Conservation (phyloP, 148 eudicot genomes). For the Fagopyrum homotropicum region DNA sequence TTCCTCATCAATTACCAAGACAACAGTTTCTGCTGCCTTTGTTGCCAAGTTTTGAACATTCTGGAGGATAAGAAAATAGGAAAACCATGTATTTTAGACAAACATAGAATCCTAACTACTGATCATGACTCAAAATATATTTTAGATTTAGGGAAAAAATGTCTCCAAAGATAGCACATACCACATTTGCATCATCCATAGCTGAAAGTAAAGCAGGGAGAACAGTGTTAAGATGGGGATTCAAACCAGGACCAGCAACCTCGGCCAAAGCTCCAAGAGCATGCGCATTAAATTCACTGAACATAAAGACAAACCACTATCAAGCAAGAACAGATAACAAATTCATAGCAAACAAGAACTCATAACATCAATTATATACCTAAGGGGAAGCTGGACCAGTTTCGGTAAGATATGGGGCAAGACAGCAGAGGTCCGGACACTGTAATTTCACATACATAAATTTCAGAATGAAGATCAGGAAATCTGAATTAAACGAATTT, state of each 20-base stretch:
- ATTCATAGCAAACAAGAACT: background rate
- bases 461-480: constrained; percentile 15
- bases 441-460: constrained; percentile 17
- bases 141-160: background rate
- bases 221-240: constrained; percentile 67
- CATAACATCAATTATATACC: constrained; percentile 36
- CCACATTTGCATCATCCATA: constrained; percentile 75
- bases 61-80: constrained; percentile 24
- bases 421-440: constrained; percentile 94
- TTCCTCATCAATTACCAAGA: constrained; percentile 89
- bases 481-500: background rate
- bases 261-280: constrained; percentile 98
- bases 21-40: constrained; percentile 97
- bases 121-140: background rate
- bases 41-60: constrained; percentile 65
- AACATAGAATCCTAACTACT: background rate
- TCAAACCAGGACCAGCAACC: constrained; percentile 93
- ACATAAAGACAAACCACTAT: background rate
- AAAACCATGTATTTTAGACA: background rate
- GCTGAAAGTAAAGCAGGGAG: constrained; percentile 83
- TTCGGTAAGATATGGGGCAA: constrained; percentile 97
- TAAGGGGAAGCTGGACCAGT: constrained; percentile 85
- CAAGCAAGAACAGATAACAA: constrained; percentile 8
- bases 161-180: constrained; percentile 22
- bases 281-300: constrained; percentile 94